Evolutionary conservation across 2,329 filamentous ascomycete genomes (phyloP), one percentile per base, ranked within the genome.

Genomic region (Pleoardoris graminearum): DNA sequence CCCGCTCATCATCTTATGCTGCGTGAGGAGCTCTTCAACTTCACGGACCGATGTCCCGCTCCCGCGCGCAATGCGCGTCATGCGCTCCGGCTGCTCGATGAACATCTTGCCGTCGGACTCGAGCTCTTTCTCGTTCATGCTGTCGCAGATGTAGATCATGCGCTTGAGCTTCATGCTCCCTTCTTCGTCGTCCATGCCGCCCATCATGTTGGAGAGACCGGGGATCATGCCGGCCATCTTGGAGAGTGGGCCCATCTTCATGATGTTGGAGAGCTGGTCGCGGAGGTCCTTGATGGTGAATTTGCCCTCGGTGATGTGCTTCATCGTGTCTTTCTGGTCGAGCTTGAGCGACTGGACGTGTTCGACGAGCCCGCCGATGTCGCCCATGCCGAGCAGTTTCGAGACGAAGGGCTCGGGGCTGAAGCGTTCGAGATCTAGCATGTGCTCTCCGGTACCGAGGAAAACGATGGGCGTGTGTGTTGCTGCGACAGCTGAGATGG

Each of bases 211-310:
- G 62, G 88, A 88, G 74, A 99, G 88, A 23, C 94, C 94, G 0
- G 94, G 94, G 59, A 99, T 97, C 94, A 99, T 99, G 65, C 92
- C 91, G 0, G 93, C 95, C 85, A 99, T 95, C 73, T 99, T 97
- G 16, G 90, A 95, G 1, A 99, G 78, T 0, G 94, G 94, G 0
- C 94, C 94, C 94, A 99, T 97, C 79, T 99, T 99, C 91, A 97
- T 97, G 69, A 99, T 97, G 68, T 97, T 97, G 53, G 88, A 89
- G 11, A 99, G 85, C 71, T 99, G 95, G 71, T 99, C 94, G 17
- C 94, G 86, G 61, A 99, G 82, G 72, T 99, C 94, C 50, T 94
- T 88, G 29, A 99, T 84, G 0, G 94, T 96, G 75, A 97, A 99
- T 58, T 97, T 92, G 50, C 94, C 94, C 68, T 97, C 93, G 6